Conservation (phyloP, 345 rosid species). For the Eutrema yunnanense region DNA sequence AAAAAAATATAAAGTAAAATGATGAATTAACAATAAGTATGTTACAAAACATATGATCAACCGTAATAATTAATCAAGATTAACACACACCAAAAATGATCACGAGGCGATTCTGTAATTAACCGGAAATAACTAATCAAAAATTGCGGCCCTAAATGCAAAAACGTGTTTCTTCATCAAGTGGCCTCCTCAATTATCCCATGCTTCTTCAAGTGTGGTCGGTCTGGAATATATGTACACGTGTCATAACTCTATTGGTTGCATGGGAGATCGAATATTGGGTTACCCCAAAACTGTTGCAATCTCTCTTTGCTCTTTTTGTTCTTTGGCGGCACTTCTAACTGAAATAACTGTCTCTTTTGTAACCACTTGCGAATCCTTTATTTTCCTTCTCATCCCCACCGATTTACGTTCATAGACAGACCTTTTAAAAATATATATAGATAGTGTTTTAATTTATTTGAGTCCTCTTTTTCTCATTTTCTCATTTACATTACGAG, state of each 20-base stretch:
- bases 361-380: slow-evolving; percentile 20
- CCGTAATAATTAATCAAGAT: background rate
- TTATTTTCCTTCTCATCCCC: background rate
- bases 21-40: background rate
- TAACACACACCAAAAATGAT: background rate
- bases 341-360: slow-evolving; percentile 34
- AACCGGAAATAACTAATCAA: background rate
- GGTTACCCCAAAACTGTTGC: slow-evolving; percentile 32
- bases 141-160: background rate
- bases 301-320: background rate
- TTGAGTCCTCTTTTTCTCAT: background rate
- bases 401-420: background rate
- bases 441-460: background rate
- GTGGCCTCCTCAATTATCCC: slow-evolving; percentile 21
- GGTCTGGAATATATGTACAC: slow-evolving; percentile 26
- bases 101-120: background rate
- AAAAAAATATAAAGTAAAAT: background rate
- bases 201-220: slow-evolving; percentile 28
- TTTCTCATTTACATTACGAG: background rate
- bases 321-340: slow-evolving; percentile 27
- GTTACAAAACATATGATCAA: background rate
- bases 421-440: background rate
- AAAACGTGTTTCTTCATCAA: slow-evolving; percentile 31
- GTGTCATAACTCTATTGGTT: slow-evolving; percentile 8
- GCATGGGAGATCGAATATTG: slow-evolving; percentile 26